Percentiles rank a stretch among this genome's conserved stretches.
phyloP scores from a whole-genome alignment of 2,329 filamentous ascomycete genomes.

The Claviceps sp. region DNA sequence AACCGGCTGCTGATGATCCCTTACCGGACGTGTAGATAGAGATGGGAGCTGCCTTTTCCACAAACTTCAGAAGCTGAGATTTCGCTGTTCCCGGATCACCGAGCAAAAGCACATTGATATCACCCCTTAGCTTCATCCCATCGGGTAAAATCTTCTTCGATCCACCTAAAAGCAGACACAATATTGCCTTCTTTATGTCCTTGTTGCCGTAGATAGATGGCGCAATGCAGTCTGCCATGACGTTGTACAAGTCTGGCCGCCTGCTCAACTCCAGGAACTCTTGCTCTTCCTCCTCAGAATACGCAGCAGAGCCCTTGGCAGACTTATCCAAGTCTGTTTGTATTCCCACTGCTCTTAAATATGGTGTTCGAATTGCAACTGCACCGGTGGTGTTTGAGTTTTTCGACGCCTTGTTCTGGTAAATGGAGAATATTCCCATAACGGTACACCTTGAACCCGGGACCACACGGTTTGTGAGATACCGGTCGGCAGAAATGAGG shows the following conservation, averaged over 20 bases:
- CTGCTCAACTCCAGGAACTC: constrained; percentile 88
- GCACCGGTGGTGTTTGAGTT: constrained; percentile 61
- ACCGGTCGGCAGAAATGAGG: constrained; percentile 89
- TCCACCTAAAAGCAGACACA: constrained; percentile 83
- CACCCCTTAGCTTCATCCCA: constrained; percentile 92
- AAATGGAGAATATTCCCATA: constrained; percentile 97
- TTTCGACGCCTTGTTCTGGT: constrained; percentile 81
- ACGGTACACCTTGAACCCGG: constrained; percentile 89
- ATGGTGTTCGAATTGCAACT: constrained; percentile 90
- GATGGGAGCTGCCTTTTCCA: constrained; percentile 90
- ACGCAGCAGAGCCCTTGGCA: constrained; percentile 68
- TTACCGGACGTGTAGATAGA: constrained; percentile 98
- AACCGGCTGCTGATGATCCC: constrained; percentile 90
- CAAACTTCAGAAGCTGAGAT: constrained; percentile 92
- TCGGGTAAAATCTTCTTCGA: constrained; percentile 97
- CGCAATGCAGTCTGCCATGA: constrained; percentile 84
- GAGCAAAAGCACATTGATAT: constrained; percentile 93
- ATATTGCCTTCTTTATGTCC: constrained; percentile 95
- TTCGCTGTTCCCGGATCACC: constrained; percentile 98
- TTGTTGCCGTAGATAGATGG: constrained; percentile 93
- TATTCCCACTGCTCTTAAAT: constrained; percentile 84
- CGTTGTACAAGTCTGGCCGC: constrained; percentile 78
- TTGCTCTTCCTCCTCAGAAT: constrained; percentile 92
- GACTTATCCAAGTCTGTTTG: constrained; percentile 83
- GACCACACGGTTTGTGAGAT: constrained; percentile 88